Conservation (phyloP, 257 asterid species). For the Nyctanthes arbortristis region DNA sequence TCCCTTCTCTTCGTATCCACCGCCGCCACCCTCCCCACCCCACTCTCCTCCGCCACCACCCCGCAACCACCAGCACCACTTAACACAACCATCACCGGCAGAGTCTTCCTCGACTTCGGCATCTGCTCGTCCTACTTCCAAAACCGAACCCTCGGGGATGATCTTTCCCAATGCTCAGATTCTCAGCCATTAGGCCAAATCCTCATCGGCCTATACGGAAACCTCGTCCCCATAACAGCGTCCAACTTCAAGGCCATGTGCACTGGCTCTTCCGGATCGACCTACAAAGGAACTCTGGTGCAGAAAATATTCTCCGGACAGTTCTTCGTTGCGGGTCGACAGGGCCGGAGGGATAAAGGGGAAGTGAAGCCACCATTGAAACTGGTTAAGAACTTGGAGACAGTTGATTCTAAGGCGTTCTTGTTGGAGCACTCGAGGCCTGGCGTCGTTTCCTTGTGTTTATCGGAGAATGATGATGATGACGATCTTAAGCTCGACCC, state of each 20-base stretch:
- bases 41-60: conserved; percentile 35
- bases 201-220: conserved; percentile 81
- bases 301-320: conserved; percentile 81
- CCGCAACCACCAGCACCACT: conserved; percentile 46
- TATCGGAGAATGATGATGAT: conserved; percentile 87
- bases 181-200: conserved; percentile 70
- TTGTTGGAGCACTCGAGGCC: conserved; percentile 66
- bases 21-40: conserved; percentile 36
- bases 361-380: conserved; percentile 67
- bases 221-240: conserved; percentile 75
- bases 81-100: conserved; percentile 82
- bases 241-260: conserved; percentile 89
- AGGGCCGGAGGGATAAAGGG: conserved; percentile 83
- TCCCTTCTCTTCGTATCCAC: conserved; percentile 38
- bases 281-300: conserved; percentile 75
- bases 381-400: conserved; percentile 62
- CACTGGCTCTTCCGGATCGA: conserved; percentile 67
- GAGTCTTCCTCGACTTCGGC: conserved; percentile 81
- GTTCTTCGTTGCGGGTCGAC: conserved; percentile 76
- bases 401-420: conserved; percentile 66
- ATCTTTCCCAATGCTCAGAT: conserved; percentile 67
- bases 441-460: conserved; percentile 72
- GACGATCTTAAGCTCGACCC: conserved; percentile 70
- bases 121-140: conserved; percentile 78
- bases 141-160: conserved; percentile 76